Evolutionary conservation across 768 basidiomycete species (phyloP).

Genomic region (Lactarius akahatsu): DNA sequence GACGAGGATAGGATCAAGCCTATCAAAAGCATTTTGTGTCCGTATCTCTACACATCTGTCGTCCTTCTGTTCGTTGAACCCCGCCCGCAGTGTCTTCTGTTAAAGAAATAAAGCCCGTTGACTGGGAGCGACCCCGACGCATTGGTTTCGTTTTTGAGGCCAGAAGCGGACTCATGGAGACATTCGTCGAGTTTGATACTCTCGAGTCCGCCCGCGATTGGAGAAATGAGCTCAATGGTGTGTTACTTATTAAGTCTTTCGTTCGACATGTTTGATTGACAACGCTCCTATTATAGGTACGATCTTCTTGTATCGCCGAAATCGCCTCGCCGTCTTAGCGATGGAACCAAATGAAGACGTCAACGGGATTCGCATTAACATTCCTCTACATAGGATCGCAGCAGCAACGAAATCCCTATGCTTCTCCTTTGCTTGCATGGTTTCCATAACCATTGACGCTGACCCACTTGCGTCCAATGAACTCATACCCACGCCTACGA

Average conservation of each 20-base stretch:
- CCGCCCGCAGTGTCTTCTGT: conserved; percentile 47
- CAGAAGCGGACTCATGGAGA: conserved; percentile 31
- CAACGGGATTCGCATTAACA: conserved; percentile 46
- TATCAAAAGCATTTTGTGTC: conserved; percentile 50
- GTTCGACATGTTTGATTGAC: background rate
- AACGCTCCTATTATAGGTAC: conserved; percentile 37
- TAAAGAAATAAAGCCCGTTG: conserved; percentile 43
- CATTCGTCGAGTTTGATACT: conserved; percentile 54
- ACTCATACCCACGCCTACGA: background rate
- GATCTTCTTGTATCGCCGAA: conserved; percentile 47
- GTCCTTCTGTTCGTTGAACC: conserved; percentile 1
- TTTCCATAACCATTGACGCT: conserved; percentile 26
- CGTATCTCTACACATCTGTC: conserved; percentile 30
- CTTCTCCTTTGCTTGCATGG: conserved; percentile 30
- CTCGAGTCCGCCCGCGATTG: conserved; percentile 52
- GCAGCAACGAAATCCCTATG: conserved; percentile 27
- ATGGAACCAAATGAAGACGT: conserved; percentile 35
- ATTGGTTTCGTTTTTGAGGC: conserved; percentile 42
- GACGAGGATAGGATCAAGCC: conserved; percentile 58
- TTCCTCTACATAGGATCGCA: conserved; percentile 44
- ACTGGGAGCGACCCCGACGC: conserved; percentile 46
- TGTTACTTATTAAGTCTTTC: conserved; percentile 10
- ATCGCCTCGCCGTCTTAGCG: conserved; percentile 39
- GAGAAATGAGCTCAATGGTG: conserved; percentile 49
- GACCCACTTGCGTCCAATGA: conserved; percentile 7